These are phyloP conservation scores for Tolypocladium pustulatum DNA, from an alignment of 2,329 filamentous ascomycete genomes.

Conservation along the genomic window DNA sequence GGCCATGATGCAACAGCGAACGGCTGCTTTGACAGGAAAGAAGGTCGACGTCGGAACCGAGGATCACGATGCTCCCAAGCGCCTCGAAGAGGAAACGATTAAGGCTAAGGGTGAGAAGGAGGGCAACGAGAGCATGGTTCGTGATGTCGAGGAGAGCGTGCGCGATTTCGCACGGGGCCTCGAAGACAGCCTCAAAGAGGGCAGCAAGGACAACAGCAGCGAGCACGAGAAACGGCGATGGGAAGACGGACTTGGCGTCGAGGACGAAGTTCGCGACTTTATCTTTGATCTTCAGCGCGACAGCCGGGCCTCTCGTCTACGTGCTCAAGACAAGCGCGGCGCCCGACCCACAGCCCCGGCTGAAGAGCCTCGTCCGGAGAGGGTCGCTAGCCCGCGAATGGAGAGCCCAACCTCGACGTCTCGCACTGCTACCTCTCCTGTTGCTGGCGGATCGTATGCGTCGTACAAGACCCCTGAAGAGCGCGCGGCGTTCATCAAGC, in stretches of 20 bases:
- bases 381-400: conserved; percentile 30
- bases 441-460: conserved; percentile 59
- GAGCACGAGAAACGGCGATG: conserved; percentile 89
- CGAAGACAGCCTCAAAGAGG: conserved; percentile 80
- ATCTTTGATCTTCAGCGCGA: conserved; percentile 92
- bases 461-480: conserved; percentile 88
- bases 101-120: conserved; percentile 77
- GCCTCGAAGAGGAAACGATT: conserved; percentile 80
- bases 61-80: conserved; percentile 67
- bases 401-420: conserved; percentile 44
- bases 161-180: conserved; percentile 76
- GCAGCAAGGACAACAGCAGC: conserved; percentile 59
- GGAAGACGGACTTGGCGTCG: conserved; percentile 92
- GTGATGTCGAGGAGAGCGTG: conserved; percentile 92
- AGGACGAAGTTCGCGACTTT: conserved; percentile 94
- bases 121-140: conserved; percentile 92
- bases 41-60: conserved; percentile 61
- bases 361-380: conserved; percentile 31
- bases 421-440: conserved; percentile 33
- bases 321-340: conserved; percentile 44
- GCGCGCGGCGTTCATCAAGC: conserved; percentile 89
- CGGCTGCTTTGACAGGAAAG: conserved; percentile 81
- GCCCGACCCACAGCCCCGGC: conserved; percentile 28
- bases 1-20: conserved; percentile 97
- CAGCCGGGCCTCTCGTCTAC: conserved; percentile 64